Base-by-base conservation (phyloP, 2,329 filamentous ascomycete genomes). In the Cercospora sp. region DNA sequence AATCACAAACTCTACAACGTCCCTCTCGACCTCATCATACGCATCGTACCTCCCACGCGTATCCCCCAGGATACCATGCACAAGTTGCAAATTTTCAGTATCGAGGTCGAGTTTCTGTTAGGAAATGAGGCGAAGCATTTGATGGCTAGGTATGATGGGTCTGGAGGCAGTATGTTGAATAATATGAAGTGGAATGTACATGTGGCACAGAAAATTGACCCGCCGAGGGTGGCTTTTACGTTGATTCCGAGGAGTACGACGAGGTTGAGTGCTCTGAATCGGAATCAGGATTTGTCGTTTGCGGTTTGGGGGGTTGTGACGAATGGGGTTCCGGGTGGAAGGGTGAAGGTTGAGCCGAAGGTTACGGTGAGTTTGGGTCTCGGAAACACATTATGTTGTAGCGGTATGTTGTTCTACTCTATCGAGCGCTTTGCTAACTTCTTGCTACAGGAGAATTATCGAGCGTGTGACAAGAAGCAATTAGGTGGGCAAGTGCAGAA, bases 1-100 rank as follows among this genome's bases (percentile, higher is more conserved):
- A 37, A 12, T 5, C 34, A 32, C 18, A 13, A 26, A 30, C 60
- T 26, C 34, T 45, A 16, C 28, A 30, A 28, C 18, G 26, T 66
- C 26, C 65, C 65, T n/a, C 32, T 66, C 37, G 65, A 66, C 40
- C 65, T 66, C 21, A 57, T 66, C 64, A 57, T 66, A 3, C 21
- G 30, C 8, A 58, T 66, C 30, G 45, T 55, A 7, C 58, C 64
- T 4, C 64, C 64, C 28, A 30, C 61, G 8, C 26, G 43, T 18
- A 13, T 37, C 5, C 43, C 43, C 1, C 65, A 62, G 61, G 58
- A 66, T 28, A 62, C 13, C 5, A 16, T 37, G 16, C 65, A 66
- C 58, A 61, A 62, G 8, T 30, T 66, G n/a, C 65, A 66, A n/a
- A 37, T 66, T 13, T 66, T 53, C 65, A 34, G n/a, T n/a, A 30